Percentiles rank a stretch among this genome's conserved stretches.
Conservation (phyloP, 345 rosid species). For the Turnera subulata region DNA sequence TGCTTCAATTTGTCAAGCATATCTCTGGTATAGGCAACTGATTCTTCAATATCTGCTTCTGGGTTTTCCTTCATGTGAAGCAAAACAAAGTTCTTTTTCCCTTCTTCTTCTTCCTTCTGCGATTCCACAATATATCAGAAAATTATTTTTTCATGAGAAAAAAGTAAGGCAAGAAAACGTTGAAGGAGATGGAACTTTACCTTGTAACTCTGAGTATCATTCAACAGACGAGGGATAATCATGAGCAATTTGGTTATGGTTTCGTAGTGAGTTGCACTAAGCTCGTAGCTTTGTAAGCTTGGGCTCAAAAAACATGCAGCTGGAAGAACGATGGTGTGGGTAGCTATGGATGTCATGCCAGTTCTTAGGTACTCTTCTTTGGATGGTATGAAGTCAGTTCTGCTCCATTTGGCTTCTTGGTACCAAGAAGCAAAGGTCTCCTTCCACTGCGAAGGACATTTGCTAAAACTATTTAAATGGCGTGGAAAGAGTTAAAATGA, state of each 20-base stretch:
- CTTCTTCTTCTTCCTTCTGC: conserved; percentile 49
- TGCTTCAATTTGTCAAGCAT: conserved; percentile 29
- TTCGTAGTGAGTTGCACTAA: conserved; percentile 27
- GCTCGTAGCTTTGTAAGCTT: conserved; percentile 18
- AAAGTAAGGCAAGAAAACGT: background rate
- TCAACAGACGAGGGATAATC: conserved; percentile 49
- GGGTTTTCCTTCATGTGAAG: conserved; percentile 40
- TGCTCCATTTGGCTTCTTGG: conserved; percentile 55
- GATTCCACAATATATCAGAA: background rate
- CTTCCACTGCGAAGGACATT: conserved; percentile 38
- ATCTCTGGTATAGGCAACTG: conserved; percentile 29
- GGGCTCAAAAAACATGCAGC: conserved; percentile 34
- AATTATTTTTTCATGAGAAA: too few species aligned
- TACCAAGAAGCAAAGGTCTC: conserved; percentile 66
- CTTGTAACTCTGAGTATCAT: conserved; percentile 53
- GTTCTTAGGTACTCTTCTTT: conserved; percentile 42
- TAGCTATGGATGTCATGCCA: conserved; percentile 44
- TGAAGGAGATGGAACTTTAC: conserved; percentile 17
- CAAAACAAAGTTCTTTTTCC: conserved; percentile 41
- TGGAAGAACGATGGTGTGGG: conserved; percentile 43
- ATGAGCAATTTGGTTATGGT: conserved; percentile 42
- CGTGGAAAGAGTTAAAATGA: background rate
- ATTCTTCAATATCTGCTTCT: conserved; percentile 28
- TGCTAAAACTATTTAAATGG: background rate
- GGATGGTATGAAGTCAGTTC: conserved; percentile 28